A percentile compares a stretch with the other conserved stretches of the same genome.
These are phyloP conservation scores for Batkoa obscura DNA, from an alignment of 371 early-diverging fungal species.

Conservation along the genomic window DNA sequence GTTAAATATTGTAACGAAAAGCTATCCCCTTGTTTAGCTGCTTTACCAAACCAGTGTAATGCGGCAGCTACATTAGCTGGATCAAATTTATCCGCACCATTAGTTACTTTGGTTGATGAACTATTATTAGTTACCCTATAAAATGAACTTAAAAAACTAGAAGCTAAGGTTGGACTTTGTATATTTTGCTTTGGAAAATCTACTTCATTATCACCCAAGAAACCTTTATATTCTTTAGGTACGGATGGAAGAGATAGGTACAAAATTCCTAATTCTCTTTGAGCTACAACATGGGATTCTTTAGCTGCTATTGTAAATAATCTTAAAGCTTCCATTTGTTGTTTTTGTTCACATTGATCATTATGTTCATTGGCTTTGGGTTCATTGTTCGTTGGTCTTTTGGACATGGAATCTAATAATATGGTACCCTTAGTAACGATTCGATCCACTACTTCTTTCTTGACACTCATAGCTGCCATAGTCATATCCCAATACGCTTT, in stretches of 20 bases:
- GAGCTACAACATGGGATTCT: constrained; percentile 17
- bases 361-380: not conserved
- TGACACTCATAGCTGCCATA: constrained; percentile 16
- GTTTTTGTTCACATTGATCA: constrained; percentile 12
- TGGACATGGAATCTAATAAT: constrained; percentile 10
- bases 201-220: too few species aligned
- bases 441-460: constrained; percentile 15
- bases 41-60: constrained; percentile 19
- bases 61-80: constrained; percentile 19
- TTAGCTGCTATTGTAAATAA: constrained; percentile 22
- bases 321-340: constrained; percentile 18
- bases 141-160: not conserved
- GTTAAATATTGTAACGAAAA: constrained; percentile 18
- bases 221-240: too few species aligned
- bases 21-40: constrained; percentile 19
- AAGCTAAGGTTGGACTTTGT: not conserved
- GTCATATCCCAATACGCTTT: constrained; percentile 22
- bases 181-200: constrained; percentile 9
- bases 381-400: not conserved
- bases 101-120: constrained; percentile 1
- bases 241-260: constrained; percentile 19
- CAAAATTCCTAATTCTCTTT: constrained; percentile 19
- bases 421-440: constrained; percentile 13
- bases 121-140: not conserved
- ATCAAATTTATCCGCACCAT: constrained; percentile 14